Evolutionary conservation across 768 basidiomycete species (phyloP).

Genomic region (Suillus fuscotomentosus): DNA sequence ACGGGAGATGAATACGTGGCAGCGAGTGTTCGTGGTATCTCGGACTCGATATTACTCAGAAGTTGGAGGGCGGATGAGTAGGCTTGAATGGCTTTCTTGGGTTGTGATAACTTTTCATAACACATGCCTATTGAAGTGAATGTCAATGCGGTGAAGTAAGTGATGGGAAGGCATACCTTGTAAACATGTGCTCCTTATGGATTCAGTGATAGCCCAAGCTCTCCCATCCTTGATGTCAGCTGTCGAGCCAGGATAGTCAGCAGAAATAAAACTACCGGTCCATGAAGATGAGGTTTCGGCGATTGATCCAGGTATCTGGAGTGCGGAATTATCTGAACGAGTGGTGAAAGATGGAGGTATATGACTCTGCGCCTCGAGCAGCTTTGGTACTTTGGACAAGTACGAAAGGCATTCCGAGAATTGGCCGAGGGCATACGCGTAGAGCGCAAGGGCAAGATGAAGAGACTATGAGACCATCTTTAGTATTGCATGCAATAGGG

Average conservation of each 20-base stretch:
- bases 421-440: conserved; percentile 72
- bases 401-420: conserved; percentile 63
- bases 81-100: conserved; percentile 49
- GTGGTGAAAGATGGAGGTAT: conserved; percentile 45
- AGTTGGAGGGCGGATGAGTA: conserved; percentile 59
- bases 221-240: conserved; percentile 67
- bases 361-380: conserved; percentile 53
- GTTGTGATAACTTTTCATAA: conserved; percentile 56
- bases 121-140: conserved; percentile 61
- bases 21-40: conserved; percentile 38
- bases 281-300: conserved; percentile 45
- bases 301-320: conserved; percentile 35
- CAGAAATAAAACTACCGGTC: conserved; percentile 48
- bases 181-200: conserved; percentile 73
- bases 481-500: not conserved
- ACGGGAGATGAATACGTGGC: conserved; percentile 30
- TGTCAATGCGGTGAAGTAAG: not conserved
- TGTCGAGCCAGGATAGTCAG: conserved; percentile 37
- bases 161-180: conserved; percentile 49
- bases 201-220: conserved; percentile 71
- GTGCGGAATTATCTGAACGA: conserved; percentile 37
- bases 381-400: conserved; percentile 52
- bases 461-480: conserved; percentile 48
- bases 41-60: conserved; percentile 46
- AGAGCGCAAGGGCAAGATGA: conserved; percentile 70